Evolutionary conservation across 805 yeast species (phyloP).

Genomic region (Saccharomycopsis oosterbeekiorum): DNA sequence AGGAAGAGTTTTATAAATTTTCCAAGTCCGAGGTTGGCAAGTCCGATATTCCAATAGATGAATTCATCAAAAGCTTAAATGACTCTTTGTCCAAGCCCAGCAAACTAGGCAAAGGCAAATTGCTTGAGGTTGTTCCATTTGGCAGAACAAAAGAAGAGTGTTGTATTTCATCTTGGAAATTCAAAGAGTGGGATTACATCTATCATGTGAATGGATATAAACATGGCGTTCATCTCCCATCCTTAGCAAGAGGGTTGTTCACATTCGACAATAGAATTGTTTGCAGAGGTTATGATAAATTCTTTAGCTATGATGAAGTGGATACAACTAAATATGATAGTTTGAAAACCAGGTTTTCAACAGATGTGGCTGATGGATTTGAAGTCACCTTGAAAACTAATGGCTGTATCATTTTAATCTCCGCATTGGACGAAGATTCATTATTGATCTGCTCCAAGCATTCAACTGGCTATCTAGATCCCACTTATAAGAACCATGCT

Average conservation of each 20-base stretch:
- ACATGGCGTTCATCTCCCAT: slow-evolving; percentile 46
- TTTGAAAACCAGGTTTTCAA: slow-evolving; percentile 22
- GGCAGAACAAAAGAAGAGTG: not conserved
- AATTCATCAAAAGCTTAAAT: slow-evolving; percentile 4
- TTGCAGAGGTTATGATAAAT: slow-evolving; percentile 88
- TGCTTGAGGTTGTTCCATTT: not conserved
- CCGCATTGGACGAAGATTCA: slow-evolving; percentile 68
- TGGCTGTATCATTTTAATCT: slow-evolving; percentile 82
- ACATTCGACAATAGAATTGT: slow-evolving; percentile 41
- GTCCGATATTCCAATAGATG: not conserved
- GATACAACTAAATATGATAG: slow-evolving; percentile 36
- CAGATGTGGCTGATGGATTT: slow-evolving; percentile 63
- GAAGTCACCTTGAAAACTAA: slow-evolving; percentile 77
- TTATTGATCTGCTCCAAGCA: slow-evolving; percentile 86
- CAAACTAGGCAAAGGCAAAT: slow-evolving; percentile 10
- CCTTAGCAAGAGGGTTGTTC: slow-evolving; percentile 78
- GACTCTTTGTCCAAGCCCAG: not conserved
- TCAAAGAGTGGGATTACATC: slow-evolving; percentile 83
- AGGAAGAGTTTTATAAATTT: not conserved
- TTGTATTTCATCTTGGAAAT: slow-evolving; percentile 53
- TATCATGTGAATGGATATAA: slow-evolving; percentile 21
- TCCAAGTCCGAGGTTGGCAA: not conserved
- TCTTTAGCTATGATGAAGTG: slow-evolving; percentile 73
- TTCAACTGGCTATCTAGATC: slow-evolving; percentile 59
- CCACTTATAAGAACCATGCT: slow-evolving; percentile 56